phyloP scores from a whole-genome alignment of 139 green algal species.

The Coccomyxa sp. region DNA sequence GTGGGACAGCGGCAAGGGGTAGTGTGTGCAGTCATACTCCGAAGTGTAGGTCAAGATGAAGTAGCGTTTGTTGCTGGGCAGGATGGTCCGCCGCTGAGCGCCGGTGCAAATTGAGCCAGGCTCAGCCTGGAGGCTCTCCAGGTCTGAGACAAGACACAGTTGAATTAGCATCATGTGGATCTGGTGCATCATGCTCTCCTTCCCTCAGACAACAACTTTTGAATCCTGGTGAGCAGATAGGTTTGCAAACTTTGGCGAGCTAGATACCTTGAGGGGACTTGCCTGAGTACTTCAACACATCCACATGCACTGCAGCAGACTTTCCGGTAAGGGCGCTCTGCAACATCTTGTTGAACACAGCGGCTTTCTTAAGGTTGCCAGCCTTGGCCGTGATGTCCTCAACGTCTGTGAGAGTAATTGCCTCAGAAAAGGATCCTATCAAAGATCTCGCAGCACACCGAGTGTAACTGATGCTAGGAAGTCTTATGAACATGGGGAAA shows the following conservation, averaged over 20 bases:
- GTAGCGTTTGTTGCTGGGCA: conserved; percentile 79
- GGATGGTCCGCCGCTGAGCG: neutral
- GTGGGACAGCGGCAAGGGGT: conserved; percentile 77
- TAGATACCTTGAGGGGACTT: neutral
- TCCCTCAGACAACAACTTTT: neutral
- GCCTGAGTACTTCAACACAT: conserved; percentile 81
- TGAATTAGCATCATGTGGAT: neutral
- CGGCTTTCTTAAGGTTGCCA: conserved; percentile 82
- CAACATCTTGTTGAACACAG: conserved; percentile 84
- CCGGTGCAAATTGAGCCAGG: neutral
- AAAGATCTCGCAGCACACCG: no score
- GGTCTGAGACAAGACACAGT: neutral
- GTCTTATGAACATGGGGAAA: no score
- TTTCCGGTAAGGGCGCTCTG: conserved; percentile 60
- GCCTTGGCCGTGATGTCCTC: conserved; percentile 88
- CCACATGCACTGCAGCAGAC: conserved; percentile 78
- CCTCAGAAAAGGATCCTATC: no score
- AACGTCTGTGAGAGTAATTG: conserved; percentile 56
- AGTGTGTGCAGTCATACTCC: conserved; percentile 91
- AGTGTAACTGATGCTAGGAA: no score
- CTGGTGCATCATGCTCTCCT: no score
- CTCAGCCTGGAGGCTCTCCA: neutral
- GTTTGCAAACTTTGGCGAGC: neutral
- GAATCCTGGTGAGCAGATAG: neutral
- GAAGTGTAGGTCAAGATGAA: conserved; percentile 88